Evolutionary conservation across 495 filamentous ascomycete genomes (phyloP), one percentile per base, ranked within the genome.

Genomic region (Trichoderma erinaceum): DNA sequence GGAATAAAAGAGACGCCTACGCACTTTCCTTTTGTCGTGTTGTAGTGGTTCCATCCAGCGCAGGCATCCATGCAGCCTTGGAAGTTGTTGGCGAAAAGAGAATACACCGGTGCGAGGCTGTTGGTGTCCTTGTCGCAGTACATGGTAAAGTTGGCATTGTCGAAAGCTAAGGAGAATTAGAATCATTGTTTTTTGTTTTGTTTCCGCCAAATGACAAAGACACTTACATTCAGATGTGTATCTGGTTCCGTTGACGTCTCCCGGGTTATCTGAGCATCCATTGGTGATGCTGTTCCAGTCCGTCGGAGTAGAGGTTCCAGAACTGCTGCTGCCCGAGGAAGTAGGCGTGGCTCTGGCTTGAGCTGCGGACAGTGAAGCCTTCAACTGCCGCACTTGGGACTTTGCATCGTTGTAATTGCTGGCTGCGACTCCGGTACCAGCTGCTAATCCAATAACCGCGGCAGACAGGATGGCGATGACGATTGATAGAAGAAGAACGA

Each of bases 21-120:
- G 68, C 81, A 83, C 1, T 74, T 80, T 16, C 73, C 69, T 67
- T 79, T 78, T 50, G 46, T 41, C 6, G 77, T 70, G 11, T 75
- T 71, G 56, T 77, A 82, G 7, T 65, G 71, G 11, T 78, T 73
- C 65, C 78, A 83, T 6, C 74, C 74, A 21, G 80, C 76, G 73
- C 81, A 83, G 23, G 80, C 78, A 67, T 83, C 81, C 68, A 83
- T 82, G 73, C 81, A 83, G 38, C 75, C 75, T 69, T 69, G 65
- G 64, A 83, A 83, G 67, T 75, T 72, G 61, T 73, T 68, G 7
- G 77, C 76, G 70, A 82, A 83, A 10, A 83, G 61, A 2, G 76
- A 75, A 7, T 73, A 64, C 5, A 82, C 67, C 3, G 78, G 73
- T 0, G 46, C 3, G 35, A 6, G 15, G 32, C 72, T 69, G 41